These are phyloP conservation scores for Aurifilum marmelostoma DNA, from an alignment of 2,329 filamentous ascomycete genomes.

Conservation along the genomic window DNA sequence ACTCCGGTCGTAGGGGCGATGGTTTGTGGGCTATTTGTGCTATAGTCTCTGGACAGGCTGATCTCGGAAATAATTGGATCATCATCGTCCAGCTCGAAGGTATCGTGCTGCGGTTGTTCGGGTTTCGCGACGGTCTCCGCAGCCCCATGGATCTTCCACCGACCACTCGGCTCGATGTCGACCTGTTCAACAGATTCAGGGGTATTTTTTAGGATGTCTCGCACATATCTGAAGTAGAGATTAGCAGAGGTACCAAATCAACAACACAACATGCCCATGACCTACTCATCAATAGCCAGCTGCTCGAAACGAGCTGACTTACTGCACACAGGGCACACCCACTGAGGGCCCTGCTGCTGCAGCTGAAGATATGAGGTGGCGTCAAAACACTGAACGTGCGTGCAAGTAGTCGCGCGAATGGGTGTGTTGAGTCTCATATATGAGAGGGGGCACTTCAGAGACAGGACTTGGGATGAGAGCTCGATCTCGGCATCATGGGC, in stretches of 20 bases:
- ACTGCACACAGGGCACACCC: conserved; percentile 94
- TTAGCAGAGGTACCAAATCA: conserved; percentile 28
- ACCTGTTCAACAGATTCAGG: conserved; percentile 76
- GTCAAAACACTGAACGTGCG: conserved; percentile 94
- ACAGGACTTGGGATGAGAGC: conserved; percentile 84
- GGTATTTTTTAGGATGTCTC: conserved; percentile 81
- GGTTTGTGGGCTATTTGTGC: conserved; percentile 43
- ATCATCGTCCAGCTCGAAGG: conserved; percentile 48
- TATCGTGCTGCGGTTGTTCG: conserved; percentile 36
- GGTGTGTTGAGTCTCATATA: conserved; percentile 81
- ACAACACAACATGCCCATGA: conserved; percentile 26
- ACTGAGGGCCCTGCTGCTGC: conserved; percentile 94
- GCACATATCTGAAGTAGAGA: conserved; percentile 70
- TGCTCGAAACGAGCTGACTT: conserved; percentile 79
- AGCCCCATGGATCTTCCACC: conserved; percentile 61
- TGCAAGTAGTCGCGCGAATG: conserved; percentile 77
- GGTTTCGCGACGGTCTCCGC: conserved; percentile 37
- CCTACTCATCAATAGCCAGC: conserved; percentile 84
- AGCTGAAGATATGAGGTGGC: conserved; percentile 88
- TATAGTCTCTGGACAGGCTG: conserved; percentile 39
- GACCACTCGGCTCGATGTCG: conserved; percentile 83
- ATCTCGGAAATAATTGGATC: conserved; percentile 54
- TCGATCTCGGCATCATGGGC: conserved; percentile 88
- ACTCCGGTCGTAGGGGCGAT: conserved; percentile 33
- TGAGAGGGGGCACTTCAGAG: conserved; percentile 89